Conservation (phyloP, 176 grass and related monocot genomes). For the Cymbopogon citratus region DNA sequence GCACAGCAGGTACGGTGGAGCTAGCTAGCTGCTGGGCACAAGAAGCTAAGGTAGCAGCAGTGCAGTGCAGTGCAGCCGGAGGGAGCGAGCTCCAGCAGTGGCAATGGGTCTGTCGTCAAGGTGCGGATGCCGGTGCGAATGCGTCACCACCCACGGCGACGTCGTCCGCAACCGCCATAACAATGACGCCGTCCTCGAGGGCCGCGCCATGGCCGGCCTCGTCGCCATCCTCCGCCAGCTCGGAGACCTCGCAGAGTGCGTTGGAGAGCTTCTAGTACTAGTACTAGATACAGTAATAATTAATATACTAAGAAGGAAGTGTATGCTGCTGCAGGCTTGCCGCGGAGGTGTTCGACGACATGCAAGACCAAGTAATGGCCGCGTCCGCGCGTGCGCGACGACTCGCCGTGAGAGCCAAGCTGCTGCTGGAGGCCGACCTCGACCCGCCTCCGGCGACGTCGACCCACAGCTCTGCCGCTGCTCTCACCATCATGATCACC, state of each 20-base stretch:
- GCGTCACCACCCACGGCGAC: not conserved
- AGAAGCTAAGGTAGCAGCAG: too few relatives aligned
- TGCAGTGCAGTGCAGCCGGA: too few relatives aligned
- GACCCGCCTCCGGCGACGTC: not conserved
- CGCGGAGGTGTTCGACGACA: conserved; percentile 41
- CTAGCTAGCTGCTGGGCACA: too few relatives aligned
- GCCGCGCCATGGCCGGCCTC: conserved; percentile 46
- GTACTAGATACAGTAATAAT: too few relatives aligned
- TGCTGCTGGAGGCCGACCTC: conserved; percentile 26
- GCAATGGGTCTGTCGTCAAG: not conserved
- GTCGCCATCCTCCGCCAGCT: conserved; percentile 62
- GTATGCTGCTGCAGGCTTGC: conserved; percentile 33
- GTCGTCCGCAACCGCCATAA: not conserved
- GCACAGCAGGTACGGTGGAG: too few relatives aligned
- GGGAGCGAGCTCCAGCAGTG: not conserved
- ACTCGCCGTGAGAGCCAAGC: conserved; percentile 33
- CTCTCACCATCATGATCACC: not conserved
- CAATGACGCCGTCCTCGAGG: conserved; percentile 1
- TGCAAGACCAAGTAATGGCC: conserved; percentile 47
- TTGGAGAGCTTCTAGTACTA: not conserved
- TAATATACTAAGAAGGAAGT: too few relatives aligned
- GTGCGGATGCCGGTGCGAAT: not conserved
- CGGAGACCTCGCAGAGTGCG: conserved; percentile 65
- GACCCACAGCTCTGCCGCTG: not conserved
- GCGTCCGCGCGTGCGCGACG: conserved; percentile 34